Conservation (phyloP, 1,139 yeast species). For the Geotrichum europaeum region DNA sequence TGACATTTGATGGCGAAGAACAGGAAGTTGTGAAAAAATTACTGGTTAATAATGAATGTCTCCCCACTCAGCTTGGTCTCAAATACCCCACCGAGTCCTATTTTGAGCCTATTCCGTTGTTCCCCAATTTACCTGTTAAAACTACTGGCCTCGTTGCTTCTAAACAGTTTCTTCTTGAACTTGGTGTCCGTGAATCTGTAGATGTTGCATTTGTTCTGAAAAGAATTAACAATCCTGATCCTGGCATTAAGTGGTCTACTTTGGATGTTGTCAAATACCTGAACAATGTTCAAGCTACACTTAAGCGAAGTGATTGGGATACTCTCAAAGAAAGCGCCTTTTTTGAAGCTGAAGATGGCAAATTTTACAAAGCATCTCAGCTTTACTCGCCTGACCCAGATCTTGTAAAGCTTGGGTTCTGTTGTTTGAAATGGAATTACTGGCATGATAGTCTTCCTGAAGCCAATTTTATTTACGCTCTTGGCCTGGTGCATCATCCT, state of each 20-base stretch:
- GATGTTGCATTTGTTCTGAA: slow-evolving; percentile 38
- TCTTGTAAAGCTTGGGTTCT: slow-evolving; percentile 30
- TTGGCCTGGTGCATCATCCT: slow-evolving; percentile 34
- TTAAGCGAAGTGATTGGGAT: slow-evolving; percentile 33
- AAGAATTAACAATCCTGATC: slow-evolving; percentile 29
- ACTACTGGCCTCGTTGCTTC: slow-evolving; percentile 26
- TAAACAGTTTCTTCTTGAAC: slow-evolving; percentile 30
- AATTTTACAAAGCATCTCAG: slow-evolving; percentile 23
- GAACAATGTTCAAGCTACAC: slow-evolving; percentile 26
- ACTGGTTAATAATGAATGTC: slow-evolving; percentile 29
- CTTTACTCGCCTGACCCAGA: slow-evolving; percentile 34
- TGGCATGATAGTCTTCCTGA: slow-evolving; percentile 32
- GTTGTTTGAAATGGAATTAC: slow-evolving; percentile 30
- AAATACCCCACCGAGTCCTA: slow-evolving; percentile 35
- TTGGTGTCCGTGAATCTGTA: slow-evolving; percentile 38
- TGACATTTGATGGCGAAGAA: slow-evolving; percentile 17
- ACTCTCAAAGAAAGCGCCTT: slow-evolving; percentile 30
- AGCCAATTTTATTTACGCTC: slow-evolving; percentile 29
- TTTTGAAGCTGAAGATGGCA: slow-evolving; percentile 26
- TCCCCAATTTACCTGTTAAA: slow-evolving; percentile 38
- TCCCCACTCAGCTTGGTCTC: slow-evolving; percentile 39
- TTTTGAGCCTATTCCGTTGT: slow-evolving; percentile 32
- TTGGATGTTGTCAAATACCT: slow-evolving; percentile 36
- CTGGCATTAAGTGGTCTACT: slow-evolving; percentile 34
- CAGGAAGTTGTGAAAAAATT: slow-evolving; percentile 19